phyloP scores from a whole-genome alignment of 257 asterid genomes.

The Linaria vulgaris region DNA sequence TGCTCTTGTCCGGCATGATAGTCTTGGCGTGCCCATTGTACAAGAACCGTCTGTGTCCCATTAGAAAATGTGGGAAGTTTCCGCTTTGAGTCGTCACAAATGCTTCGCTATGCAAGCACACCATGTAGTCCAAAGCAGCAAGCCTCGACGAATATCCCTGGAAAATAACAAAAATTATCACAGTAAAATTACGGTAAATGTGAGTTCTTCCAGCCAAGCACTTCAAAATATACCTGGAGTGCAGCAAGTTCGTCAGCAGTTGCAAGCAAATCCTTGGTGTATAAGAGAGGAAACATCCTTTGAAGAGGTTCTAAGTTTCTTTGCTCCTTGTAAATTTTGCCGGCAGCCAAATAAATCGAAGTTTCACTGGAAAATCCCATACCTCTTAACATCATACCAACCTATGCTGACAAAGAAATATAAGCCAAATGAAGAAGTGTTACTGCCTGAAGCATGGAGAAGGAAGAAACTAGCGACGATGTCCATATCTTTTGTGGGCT shows the following conservation, averaged over 20 bases:
- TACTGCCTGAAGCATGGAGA: constrained; percentile 28
- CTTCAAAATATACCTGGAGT: constrained; percentile 46
- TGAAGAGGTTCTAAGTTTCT: constrained; percentile 62
- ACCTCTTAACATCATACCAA: constrained; percentile 93
- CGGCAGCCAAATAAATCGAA: constrained; percentile 79
- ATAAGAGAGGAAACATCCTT: constrained; percentile 73
- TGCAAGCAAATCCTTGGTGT: constrained; percentile 75
- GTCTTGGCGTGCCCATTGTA: constrained; percentile 86
- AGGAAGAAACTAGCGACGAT: background rate
- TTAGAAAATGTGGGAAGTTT: constrained; percentile 87
- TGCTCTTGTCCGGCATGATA: constrained; percentile 77
- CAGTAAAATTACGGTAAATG: background rate
- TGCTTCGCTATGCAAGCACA: constrained; percentile 80
- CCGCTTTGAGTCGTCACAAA: constrained; percentile 96
- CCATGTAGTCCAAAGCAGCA: constrained; percentile 86
- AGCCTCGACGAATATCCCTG: constrained; percentile 78
- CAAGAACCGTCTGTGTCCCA: constrained; percentile 83
- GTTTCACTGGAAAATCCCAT: constrained; percentile 84
- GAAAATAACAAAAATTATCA: too few relatives aligned
- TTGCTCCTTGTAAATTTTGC: constrained; percentile 65
- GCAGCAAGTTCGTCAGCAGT: constrained; percentile 69
- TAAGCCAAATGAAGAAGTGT: constrained; percentile 34
- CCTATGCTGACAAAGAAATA: constrained; percentile 87
- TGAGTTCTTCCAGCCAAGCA: background rate
- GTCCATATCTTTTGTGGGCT: background rate